These are phyloP conservation scores for Pythium coloratum DNA, from an alignment of 352 stramenopile species.

Conservation along the genomic window DNA sequence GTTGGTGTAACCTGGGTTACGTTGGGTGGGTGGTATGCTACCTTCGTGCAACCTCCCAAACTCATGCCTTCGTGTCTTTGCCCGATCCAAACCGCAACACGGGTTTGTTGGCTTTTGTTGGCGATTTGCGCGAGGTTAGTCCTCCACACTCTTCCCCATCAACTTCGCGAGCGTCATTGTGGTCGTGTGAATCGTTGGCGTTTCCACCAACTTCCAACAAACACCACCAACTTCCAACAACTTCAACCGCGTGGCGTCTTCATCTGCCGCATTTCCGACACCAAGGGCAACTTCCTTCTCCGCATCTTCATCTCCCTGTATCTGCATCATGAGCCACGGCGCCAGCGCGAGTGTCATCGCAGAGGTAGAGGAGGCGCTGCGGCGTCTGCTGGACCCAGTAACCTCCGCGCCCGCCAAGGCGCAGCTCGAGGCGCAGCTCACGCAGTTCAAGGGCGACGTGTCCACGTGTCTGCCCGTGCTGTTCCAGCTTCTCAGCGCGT, in stretches of 20 bases:
- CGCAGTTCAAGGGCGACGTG: conserved; percentile 56
- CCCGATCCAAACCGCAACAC: conserved; percentile 3
- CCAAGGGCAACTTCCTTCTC: conserved; percentile 11
- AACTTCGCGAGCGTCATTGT: background rate
- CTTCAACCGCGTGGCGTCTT: background rate
- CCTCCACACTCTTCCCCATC: background rate
- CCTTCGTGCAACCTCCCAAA: conserved; percentile 19
- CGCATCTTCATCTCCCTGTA: background rate
- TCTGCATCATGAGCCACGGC: conserved; percentile 16
- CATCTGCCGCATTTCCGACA: background rate
- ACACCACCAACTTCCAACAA: background rate
- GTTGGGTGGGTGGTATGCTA: conserved; percentile 5
- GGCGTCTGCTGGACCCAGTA: conserved; percentile 55
- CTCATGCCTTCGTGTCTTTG: conserved; percentile 20
- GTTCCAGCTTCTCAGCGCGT: conserved; percentile 57
- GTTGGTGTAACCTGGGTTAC: conserved; percentile 5
- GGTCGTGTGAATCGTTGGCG: background rate
- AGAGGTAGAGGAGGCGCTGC: conserved; percentile 60
- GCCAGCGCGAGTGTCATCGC: conserved; percentile 39
- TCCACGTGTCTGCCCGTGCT: conserved; percentile 62
- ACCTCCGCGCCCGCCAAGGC: conserved; percentile 47
- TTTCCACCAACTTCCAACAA: background rate
- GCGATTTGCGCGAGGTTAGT: background rate
- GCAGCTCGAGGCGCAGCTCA: conserved; percentile 61
- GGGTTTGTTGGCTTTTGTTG: background rate